phyloP scores from a whole-genome alignment of 257 asterid genomes.

The Primulina eburnea region DNA sequence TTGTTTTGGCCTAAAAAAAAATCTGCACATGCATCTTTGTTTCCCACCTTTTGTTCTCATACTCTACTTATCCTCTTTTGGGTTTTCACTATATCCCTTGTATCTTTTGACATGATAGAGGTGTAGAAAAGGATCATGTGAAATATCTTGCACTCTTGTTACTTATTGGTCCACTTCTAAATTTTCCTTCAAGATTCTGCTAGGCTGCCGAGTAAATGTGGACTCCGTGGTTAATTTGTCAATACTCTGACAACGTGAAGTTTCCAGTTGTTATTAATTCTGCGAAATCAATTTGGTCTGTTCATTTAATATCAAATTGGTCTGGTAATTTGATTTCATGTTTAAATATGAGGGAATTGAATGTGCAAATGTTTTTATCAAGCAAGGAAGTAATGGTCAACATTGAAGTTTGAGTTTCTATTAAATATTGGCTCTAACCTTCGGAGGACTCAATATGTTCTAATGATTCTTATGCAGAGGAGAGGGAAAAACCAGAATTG shows the following conservation, averaged over 20 bases:
- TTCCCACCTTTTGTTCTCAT: conserved; percentile 4
- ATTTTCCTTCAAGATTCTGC: conserved; percentile 4
- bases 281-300: neutral
- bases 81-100: neutral
- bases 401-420: conserved; percentile 1
- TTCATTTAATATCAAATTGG: neutral
- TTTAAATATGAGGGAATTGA: conserved; percentile 12
- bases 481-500: conserved; percentile 89
- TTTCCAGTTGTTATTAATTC: conserved; percentile 13
- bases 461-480: conserved; percentile 59
- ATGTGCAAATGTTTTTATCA: conserved; percentile 5
- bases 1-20: neutral
- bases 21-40: conserved; percentile 13
- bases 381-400: neutral
- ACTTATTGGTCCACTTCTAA: conserved; percentile 6
- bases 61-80: neutral
- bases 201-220: neutral
- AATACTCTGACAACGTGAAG: neutral
- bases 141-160: conserved; percentile 18
- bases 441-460: conserved; percentile 21
- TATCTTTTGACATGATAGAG: neutral
- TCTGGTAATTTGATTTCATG: neutral
- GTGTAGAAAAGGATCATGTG: neutral
- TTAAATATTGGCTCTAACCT: conserved; percentile 21
- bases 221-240: conserved; percentile 1